Conservation (phyloP, 176 grass and related monocot species). For the Eleusine coracana region DNA sequence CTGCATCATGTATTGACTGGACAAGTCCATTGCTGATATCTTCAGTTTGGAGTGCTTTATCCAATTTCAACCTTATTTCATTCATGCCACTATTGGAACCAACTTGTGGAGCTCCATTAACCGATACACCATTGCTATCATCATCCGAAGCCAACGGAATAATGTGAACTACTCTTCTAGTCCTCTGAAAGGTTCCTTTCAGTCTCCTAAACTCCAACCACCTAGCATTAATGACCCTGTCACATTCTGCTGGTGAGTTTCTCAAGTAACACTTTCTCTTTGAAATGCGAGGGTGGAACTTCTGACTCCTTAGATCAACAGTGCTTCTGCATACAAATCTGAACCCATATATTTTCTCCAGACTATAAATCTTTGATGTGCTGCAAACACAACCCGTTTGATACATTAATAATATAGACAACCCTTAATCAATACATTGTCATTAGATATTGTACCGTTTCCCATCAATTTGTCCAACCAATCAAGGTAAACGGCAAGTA, state of each 20-base stretch:
- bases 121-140: constrained; percentile 58
- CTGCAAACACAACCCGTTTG: constrained; percentile 46
- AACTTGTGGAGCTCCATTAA: constrained; percentile 67
- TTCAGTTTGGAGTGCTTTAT: constrained; percentile 70
- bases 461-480: background rate
- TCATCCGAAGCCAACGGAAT: constrained; percentile 64
- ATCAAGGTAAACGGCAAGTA: background rate
- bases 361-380: constrained; percentile 62
- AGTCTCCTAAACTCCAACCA: constrained; percentile 70
- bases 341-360: constrained; percentile 55
- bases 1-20: constrained; percentile 94
- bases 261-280: constrained; percentile 54
- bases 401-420: background rate
- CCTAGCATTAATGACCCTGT: constrained; percentile 36
- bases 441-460: background rate
- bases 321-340: constrained; percentile 54
- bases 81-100: constrained; percentile 64
- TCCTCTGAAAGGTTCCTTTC: constrained; percentile 43
- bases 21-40: constrained; percentile 73
- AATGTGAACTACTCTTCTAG: constrained; percentile 39
- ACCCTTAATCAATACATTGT: background rate
- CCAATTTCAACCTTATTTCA: constrained; percentile 76
- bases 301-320: constrained; percentile 50
- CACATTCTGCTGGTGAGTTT: constrained; percentile 35
- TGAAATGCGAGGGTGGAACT: constrained; percentile 41